Conservation (phyloP, 352 stramenopile genomes). For the Globisporangium canariense region DNA sequence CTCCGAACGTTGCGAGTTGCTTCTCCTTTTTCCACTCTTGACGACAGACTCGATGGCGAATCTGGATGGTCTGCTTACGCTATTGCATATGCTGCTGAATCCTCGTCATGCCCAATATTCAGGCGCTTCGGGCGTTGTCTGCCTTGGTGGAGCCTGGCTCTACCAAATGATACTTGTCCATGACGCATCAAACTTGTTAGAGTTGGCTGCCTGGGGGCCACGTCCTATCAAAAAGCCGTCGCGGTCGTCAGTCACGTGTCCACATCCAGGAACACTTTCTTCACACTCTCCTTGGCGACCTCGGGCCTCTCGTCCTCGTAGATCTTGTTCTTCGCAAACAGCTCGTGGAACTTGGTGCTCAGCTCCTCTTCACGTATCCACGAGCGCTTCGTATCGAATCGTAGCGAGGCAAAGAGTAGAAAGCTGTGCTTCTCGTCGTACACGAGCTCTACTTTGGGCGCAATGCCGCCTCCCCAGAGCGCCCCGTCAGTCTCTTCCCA, state of each 20-base stretch:
- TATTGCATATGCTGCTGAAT: too few species aligned
- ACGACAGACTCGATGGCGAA: too few species aligned
- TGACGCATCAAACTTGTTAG: too few species aligned
- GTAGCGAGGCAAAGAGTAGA: slow-evolving; percentile 52
- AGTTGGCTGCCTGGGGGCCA: too few species aligned
- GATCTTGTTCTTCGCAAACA: slow-evolving; percentile 27
- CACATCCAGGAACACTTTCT: slow-evolving; percentile 1
- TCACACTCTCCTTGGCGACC: not conserved
- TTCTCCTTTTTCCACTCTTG: too few species aligned
- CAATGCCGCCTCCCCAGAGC: slow-evolving; percentile 76
- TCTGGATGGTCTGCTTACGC: too few species aligned
- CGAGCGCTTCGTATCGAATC: slow-evolving; percentile 42
- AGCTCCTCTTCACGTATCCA: slow-evolving; percentile 39
- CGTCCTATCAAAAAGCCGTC: too few species aligned
- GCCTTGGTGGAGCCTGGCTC: too few species aligned
- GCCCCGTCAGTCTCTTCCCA: slow-evolving; percentile 87
- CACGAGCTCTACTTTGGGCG: slow-evolving; percentile 75
- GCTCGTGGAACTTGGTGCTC: slow-evolving; percentile 41
- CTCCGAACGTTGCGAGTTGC: too few species aligned
- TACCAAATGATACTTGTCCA: too few species aligned
- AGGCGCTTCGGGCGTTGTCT: too few species aligned
- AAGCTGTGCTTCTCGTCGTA: slow-evolving; percentile 65
- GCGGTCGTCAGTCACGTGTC: slow-evolving; percentile 1
- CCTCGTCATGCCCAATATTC: too few species aligned
- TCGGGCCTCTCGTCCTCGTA: not conserved